Evolutionary conservation across 768 basidiomycete species (phyloP).

Genomic region (Podaxis pistillaris): DNA sequence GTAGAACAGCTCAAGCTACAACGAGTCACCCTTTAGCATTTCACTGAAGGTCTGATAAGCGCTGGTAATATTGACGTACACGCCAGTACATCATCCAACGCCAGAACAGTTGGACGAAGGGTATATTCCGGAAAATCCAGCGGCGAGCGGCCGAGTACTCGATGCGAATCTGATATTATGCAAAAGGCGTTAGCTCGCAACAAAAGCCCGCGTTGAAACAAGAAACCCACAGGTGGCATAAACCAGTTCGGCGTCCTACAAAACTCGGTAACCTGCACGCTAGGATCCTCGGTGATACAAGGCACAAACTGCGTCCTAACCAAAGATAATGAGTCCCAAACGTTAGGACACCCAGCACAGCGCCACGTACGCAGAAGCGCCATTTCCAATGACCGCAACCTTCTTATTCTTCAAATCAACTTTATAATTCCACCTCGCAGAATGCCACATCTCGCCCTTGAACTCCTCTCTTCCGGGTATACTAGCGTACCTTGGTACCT

Average conservation of each 20-base stretch:
- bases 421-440: conserved; percentile 44
- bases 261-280: conserved; percentile 45
- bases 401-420: conserved; percentile 42
- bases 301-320: conserved; percentile 52
- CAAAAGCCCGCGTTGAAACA: background rate
- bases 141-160: conserved; percentile 19
- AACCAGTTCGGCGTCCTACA: conserved; percentile 51
- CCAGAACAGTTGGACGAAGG: conserved; percentile 6
- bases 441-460: conserved; percentile 51
- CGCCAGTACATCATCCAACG: background rate
- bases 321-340: background rate
- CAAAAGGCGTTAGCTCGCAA: background rate
- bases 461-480: conserved; percentile 38
- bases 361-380: conserved; percentile 46
- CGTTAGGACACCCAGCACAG: conserved; percentile 15
- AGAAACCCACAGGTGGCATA: conserved; percentile 38
- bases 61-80: background rate
- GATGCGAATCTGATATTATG: conserved; percentile 12
- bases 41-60: background rate
- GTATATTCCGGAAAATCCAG: conserved; percentile 14
- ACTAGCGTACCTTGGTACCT: conserved; percentile 38
- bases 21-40: background rate
- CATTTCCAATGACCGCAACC: conserved; percentile 61
- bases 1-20: background rate
- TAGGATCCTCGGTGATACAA: conserved; percentile 38